Evolutionary conservation across 192 early-diverging fungal species (phyloP).

Genomic region (Coemansia sp.): DNA sequence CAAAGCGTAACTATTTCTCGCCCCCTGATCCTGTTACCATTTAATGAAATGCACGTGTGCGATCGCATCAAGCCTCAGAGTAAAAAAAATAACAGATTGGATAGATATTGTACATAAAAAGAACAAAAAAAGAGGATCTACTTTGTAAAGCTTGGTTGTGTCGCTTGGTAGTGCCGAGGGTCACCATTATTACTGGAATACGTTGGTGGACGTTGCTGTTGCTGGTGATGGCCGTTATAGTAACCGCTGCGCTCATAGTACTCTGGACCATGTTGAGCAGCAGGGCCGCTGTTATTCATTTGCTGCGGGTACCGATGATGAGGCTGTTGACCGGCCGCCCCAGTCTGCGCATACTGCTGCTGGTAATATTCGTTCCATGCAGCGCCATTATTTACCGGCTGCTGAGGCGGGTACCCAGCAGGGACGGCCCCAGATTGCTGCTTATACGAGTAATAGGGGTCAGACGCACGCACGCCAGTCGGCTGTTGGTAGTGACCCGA

Average conservation of each 20-base stretch:
- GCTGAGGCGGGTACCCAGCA: background rate
- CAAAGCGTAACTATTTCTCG: background rate
- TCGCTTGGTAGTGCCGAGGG: slow-evolving; percentile 11
- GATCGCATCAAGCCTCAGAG: background rate
- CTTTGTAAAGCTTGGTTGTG: slow-evolving; percentile 9
- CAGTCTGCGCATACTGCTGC: slow-evolving; percentile 20
- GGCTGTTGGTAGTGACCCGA: background rate
- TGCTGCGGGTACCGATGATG: slow-evolving; percentile 9
- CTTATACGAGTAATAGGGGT: slow-evolving; percentile 3
- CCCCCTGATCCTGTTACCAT: slow-evolving; percentile 2
- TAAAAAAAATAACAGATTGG: background rate
- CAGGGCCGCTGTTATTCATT: background rate
- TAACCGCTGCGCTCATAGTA: slow-evolving; percentile 35
- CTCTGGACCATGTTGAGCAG: slow-evolving; percentile 9
- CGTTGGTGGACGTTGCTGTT: background rate
- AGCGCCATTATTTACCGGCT: background rate
- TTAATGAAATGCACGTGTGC: background rate
- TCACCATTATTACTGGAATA: background rate
- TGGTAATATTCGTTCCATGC: slow-evolving; percentile 36
- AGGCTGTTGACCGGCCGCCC: slow-evolving; percentile 8
- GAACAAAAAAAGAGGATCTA: background rate
- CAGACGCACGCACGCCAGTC: background rate
- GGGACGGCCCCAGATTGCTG: background rate
- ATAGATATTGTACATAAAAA: background rate
- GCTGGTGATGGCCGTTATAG: slow-evolving; percentile 10